A percentile compares a stretch with the other conserved stretches of the same genome.
These are phyloP conservation scores for Pythium angustatum DNA, from an alignment of 352 stramenopile species.

Conservation along the genomic window DNA sequence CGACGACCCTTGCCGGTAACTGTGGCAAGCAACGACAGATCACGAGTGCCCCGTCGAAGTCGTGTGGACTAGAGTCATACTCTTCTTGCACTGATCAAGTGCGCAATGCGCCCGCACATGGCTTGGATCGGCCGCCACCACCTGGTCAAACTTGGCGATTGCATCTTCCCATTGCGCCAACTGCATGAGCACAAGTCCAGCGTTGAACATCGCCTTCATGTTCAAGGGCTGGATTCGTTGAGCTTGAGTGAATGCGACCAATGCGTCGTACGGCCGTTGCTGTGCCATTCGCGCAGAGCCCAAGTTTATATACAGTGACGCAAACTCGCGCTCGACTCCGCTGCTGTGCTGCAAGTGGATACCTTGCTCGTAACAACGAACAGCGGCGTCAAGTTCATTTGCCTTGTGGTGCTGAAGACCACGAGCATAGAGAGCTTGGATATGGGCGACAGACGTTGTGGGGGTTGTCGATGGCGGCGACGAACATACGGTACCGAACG, in stretches of 20 bases:
- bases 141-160: slow-evolving; percentile 32
- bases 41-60: too few species aligned
- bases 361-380: slow-evolving; percentile 53
- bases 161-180: slow-evolving; percentile 34
- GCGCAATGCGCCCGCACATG: slow-evolving; percentile 19
- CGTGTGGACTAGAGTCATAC: neutral
- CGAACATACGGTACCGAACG: neutral
- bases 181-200: slow-evolving; percentile 49
- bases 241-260: slow-evolving; percentile 42
- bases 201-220: slow-evolving; percentile 63
- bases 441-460: slow-evolving; percentile 14
- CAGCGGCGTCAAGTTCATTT: slow-evolving; percentile 45
- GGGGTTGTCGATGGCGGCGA: slow-evolving; percentile 4
- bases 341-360: slow-evolving; percentile 35
- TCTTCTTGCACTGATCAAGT: slow-evolving; percentile 16
- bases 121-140: slow-evolving; percentile 19
- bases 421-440: slow-evolving; percentile 62
- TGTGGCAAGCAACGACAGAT: too few species aligned
- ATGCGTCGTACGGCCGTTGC: slow-evolving; percentile 37
- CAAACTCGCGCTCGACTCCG: slow-evolving; percentile 40
- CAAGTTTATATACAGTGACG: slow-evolving; percentile 71
- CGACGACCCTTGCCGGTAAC: too few species aligned
- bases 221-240: slow-evolving; percentile 55
- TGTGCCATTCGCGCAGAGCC: slow-evolving; percentile 54
- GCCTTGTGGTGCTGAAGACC: slow-evolving; percentile 59